Evolutionary conservation across 2,329 filamentous ascomycete genomes (phyloP), one percentile per base, ranked within the genome.

Genomic region (Alternaria consortialis): DNA sequence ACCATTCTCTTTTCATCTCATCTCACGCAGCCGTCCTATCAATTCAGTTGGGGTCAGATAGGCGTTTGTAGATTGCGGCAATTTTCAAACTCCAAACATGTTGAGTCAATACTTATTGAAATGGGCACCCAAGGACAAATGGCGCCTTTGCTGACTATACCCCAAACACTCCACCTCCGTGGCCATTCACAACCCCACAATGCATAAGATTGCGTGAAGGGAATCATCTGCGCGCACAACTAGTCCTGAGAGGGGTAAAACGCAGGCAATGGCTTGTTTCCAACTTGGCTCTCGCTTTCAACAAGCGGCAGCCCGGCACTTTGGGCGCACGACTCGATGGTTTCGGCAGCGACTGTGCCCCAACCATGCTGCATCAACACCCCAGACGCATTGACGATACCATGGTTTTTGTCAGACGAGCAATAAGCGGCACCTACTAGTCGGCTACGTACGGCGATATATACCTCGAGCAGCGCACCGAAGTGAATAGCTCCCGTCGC

Each of bases 401-500:
- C 46, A 48, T 34, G 32, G 20, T 34, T 34, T 34, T 15, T 23
- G 31, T 17, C 31, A 48, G 31, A 48, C 20, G 20, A 48, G 46
- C 31, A 48, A 23, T 23, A 34, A 36, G 31, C 31, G 31, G 46
- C 46, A 48, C 7, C 12, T 20, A 36, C 31, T 48, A 48, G 46
- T 5, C 46, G 31, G 46, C 25, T 37, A 27, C 32, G 2, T 25
- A 32, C 46, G 46, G 46, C 46, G 46, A 50, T 20, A 50, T 50
- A 17, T 50, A n/a, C 46, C 46, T 50, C 32, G 15, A 27, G 20
- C 46, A 50, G 46, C 46, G 7, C 13, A 17, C 29, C 31, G 5
- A 17, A 34, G 31, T 36, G 29, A n/a, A 47, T 48, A 32, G 51
- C 15, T 53, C 56, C 56, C 50, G 56, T 46, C 12, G 17, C 34